These are phyloP conservation scores for Fusarium mangiferae DNA, from an alignment of 2,329 filamentous ascomycete species.

Conservation along the genomic window DNA sequence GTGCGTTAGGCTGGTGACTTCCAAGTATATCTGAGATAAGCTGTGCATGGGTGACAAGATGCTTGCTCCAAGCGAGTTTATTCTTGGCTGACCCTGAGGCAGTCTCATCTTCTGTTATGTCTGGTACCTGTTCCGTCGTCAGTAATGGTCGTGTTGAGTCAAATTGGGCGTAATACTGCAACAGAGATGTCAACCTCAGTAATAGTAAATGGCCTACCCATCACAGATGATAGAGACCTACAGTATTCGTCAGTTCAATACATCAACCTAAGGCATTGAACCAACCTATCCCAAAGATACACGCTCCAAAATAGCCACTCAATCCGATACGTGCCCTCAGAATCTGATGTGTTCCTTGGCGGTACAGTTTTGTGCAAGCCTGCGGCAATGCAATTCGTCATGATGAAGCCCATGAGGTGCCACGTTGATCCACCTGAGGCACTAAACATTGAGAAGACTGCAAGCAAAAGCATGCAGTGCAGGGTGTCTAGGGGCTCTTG, in stretches of 20 bases:
- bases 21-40: constrained; percentile 3
- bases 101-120: not conserved
- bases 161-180: not conserved
- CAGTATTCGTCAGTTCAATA: fast-evolving
- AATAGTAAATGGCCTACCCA: constrained; percentile 14
- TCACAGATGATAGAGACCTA: not conserved
- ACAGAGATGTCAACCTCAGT: constrained; percentile 3
- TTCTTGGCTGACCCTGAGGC: not conserved
- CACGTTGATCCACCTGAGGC: constrained; percentile 5
- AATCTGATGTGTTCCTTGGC: not conserved
- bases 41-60: constrained; percentile 9
- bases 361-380: not conserved
- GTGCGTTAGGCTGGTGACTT: fast-evolving
- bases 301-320: constrained; percentile 26
- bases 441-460: constrained; percentile 7
- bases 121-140: not conserved
- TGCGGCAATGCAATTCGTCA: constrained; percentile 19
- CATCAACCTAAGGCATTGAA: not conserved
- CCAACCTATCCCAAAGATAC: constrained; percentile 16
- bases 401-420: constrained; percentile 14
- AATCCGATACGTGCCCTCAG: not conserved
- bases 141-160: not conserved
- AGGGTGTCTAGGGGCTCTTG: constrained; percentile 8
- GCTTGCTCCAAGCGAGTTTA: constrained; percentile 2
- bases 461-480: constrained; percentile 20